Base-by-base conservation (phyloP, 345 rosid species). In the Hypericum perforatum region DNA sequence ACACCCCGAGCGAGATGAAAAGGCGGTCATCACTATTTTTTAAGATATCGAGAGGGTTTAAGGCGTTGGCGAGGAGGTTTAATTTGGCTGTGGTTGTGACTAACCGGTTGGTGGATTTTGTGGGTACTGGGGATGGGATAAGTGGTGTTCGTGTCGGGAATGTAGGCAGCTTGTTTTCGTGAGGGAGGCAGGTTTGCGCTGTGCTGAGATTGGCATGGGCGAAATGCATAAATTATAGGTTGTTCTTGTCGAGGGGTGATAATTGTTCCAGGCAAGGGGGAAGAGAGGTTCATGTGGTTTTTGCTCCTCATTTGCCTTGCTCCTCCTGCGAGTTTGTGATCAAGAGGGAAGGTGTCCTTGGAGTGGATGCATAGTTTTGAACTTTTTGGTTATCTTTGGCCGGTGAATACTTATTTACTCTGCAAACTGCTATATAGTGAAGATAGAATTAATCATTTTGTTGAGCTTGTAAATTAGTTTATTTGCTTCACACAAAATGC, bases 121-220 rank as follows among this genome's bases (percentile, higher is more conserved):
- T 86, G 14, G 84, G 58, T 8, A 56, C 78, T 38, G 68, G 78
- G 41, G 81, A 74, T 50, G 91, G 90, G 53, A 60, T 74, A 37
- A 84, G 67, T 50, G 89, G 85, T 32, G 43, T 78, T 58, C 79
- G 75, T 64, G 40, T 82, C 54, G 97, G 96, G 69, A 84, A 82
- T 77, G 56, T 90, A 66, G 66, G 76, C 41, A 57, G 69, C 47
- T 64, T 90, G 58, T 70, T 8, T 68, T 71, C 88, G 1, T 86
- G 90, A 0, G 95, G 94, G 52, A 75, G 95, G 57, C 67, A 75
- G 71, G 79, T 84, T 62, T 76, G 71, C 61, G 84, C 97, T 36
- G 82, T 95, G 9, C 45, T 89, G 40, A 94, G 97, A 0, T 63
- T 84, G 65, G 80, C 94, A 7, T 86, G 94, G 95, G 78, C 95